A percentile compares a stretch with the other conserved stretches of the same genome.
Conservation (phyloP, 768 basidiomycete species). For the Dioszegia aurantiaca region DNA sequence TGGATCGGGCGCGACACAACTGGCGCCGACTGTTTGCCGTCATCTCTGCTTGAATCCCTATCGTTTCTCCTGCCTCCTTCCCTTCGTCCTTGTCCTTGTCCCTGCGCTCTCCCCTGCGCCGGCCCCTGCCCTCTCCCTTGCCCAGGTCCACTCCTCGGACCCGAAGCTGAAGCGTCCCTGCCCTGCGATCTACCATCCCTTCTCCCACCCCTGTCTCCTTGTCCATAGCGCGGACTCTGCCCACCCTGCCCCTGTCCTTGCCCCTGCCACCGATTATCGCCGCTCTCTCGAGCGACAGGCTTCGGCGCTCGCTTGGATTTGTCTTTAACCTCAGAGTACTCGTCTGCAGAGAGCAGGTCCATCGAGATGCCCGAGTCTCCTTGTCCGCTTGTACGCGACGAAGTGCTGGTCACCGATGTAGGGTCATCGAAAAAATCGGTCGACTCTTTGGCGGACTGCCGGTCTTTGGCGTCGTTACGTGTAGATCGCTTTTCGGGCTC, state of each 20-base stretch:
- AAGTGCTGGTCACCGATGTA: no score
- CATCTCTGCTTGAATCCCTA: not conserved
- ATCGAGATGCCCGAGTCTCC: no score
- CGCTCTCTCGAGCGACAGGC: not conserved
- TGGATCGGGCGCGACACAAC: not conserved
- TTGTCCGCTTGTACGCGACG: no score
- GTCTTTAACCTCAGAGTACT: not conserved
- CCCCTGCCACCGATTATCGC: not conserved
- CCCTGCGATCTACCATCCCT: not conserved
- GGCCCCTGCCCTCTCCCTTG: not conserved
- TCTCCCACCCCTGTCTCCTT: not conserved
- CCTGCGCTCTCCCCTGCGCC: not conserved
- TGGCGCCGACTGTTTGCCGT: not conserved
- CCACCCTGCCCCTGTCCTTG: conserved; percentile 5
- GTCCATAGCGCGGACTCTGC: not conserved
- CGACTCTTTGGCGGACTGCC: not conserved
- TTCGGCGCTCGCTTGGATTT: not conserved
- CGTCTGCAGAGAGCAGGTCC: not conserved
- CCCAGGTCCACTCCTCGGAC: not conserved
- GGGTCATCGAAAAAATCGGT: conserved; percentile 9
- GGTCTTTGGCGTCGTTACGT: no score
- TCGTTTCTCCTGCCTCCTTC: no score
- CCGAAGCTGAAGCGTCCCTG: not conserved
- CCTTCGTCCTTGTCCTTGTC: not conserved
- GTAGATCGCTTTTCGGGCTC: not conserved